These are phyloP conservation scores for Amanita molliuscula DNA, from an alignment of 768 basidiomycete species.

Conservation along the genomic window DNA sequence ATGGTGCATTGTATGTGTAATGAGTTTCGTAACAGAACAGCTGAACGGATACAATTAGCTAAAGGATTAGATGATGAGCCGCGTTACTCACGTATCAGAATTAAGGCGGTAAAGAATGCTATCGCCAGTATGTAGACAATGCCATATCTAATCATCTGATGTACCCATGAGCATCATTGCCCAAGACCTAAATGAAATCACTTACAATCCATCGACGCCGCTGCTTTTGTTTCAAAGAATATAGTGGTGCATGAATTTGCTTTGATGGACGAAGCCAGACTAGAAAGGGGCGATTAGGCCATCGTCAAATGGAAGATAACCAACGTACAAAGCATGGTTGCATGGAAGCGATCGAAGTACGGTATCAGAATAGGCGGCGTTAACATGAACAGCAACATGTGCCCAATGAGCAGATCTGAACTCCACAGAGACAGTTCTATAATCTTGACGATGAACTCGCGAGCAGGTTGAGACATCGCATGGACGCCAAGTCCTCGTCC, in stretches of 20 bases:
- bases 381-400: slow-evolving; percentile 83
- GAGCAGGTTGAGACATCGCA: slow-evolving; percentile 94
- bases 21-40: slow-evolving; percentile 48
- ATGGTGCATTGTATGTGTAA: slow-evolving; percentile 55
- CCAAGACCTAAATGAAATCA: slow-evolving; percentile 11
- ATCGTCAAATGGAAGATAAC: slow-evolving; percentile 9
- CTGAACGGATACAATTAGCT: slow-evolving; percentile 21
- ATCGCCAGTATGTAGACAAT: slow-evolving; percentile 63
- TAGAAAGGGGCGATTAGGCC: slow-evolving; percentile 18
- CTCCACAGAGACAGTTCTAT: slow-evolving; percentile 95
- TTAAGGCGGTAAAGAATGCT: slow-evolving; percentile 61
- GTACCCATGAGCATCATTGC: background rate
- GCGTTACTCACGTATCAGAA: slow-evolving; percentile 59
- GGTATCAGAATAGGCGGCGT: slow-evolving; percentile 84
- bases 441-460: slow-evolving; percentile 96
- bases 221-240: slow-evolving; percentile 80
- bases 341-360: slow-evolving; percentile 86
- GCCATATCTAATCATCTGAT: slow-evolving; percentile 78
- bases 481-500: slow-evolving; percentile 85
- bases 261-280: slow-evolving; percentile 95
- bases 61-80: slow-evolving; percentile 7
- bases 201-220: slow-evolving; percentile 86
- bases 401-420: slow-evolving; percentile 84
- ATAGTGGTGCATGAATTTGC: slow-evolving; percentile 88
- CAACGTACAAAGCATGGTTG: slow-evolving; percentile 80